Conservation (phyloP, 306 rosid species). For the Luffa acutangula region DNA sequence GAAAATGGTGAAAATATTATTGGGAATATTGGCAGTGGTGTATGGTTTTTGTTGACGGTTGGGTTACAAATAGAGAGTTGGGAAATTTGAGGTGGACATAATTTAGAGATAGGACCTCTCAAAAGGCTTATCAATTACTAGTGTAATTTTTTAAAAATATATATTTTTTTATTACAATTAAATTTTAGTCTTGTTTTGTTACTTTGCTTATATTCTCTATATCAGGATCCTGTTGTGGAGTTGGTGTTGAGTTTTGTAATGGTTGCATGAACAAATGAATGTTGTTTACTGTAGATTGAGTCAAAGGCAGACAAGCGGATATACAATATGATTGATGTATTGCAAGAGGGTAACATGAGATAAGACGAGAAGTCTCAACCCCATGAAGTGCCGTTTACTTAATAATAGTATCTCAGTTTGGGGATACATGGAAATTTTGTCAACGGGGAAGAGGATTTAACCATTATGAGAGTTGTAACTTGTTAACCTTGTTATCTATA, state of each 20-base stretch:
- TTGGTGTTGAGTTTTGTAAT: background rate
- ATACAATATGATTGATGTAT: slow-evolving; percentile 67
- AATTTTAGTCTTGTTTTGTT: background rate
- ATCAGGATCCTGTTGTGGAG: background rate
- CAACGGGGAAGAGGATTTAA: background rate
- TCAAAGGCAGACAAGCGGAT: slow-evolving; percentile 43
- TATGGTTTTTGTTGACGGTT: no score
- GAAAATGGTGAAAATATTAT: background rate
- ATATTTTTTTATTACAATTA: background rate
- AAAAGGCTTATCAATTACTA: background rate
- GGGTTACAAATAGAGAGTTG: no score
- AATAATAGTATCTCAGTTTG: background rate
- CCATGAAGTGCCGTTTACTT: background rate
- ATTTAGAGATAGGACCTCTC: background rate
- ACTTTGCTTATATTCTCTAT: background rate
- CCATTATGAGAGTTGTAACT: background rate
- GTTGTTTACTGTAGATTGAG: slow-evolving; percentile 35
- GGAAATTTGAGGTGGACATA: no score
- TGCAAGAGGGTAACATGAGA: slow-evolving; percentile 74
- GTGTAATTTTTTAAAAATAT: background rate
- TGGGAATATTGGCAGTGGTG: background rate
- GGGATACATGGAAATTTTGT: background rate
- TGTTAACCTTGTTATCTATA: background rate
- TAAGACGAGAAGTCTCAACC: slow-evolving; percentile 12
- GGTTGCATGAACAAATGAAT: background rate